Evolutionary conservation across 2,329 filamentous ascomycete species (phyloP).

Genomic region (Claviceps pusilla): DNA sequence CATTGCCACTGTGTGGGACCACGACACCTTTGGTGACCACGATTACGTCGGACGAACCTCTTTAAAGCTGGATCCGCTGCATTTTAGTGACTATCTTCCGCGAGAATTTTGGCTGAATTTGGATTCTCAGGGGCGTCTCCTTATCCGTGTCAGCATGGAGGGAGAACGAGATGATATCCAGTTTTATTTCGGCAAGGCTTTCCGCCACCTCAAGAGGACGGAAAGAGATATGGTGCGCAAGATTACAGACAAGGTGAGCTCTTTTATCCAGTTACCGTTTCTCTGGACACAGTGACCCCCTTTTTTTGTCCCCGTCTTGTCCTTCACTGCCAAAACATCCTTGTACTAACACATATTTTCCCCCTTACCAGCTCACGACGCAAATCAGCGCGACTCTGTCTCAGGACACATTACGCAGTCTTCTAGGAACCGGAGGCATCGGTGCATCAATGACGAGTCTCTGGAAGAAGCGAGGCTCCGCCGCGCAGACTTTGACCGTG

Average conservation of each 20-base stretch:
- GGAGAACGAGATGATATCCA: conserved; percentile 96
- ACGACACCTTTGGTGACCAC: conserved; percentile 91
- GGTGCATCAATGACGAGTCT: conserved; percentile 59
- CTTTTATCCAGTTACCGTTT: not conserved
- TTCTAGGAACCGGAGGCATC: conserved; percentile 57
- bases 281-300: not conserved
- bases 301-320: not conserved
- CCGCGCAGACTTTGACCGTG: conserved; percentile 44
- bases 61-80: conserved; percentile 90
- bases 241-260: conserved; percentile 82
- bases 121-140: conserved; percentile 79
- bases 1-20: conserved; percentile 96
- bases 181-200: conserved; percentile 96
- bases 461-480: conserved; percentile 45
- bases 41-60: conserved; percentile 96
- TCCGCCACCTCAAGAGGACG: conserved; percentile 84
- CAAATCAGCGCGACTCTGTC: conserved; percentile 88
- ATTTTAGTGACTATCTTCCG: conserved; percentile 91
- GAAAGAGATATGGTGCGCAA: conserved; percentile 97
- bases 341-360: not conserved
- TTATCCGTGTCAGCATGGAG: conserved; percentile 94
- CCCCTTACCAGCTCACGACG: conserved; percentile 52
- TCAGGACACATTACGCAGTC: conserved; percentile 56
- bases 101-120: conserved; percentile 96
- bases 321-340: too few species aligned